A percentile compares a stretch with the other conserved stretches of the same genome.
Conservation (phyloP, 306 rosid genomes). For the Abrus precatorius region DNA sequence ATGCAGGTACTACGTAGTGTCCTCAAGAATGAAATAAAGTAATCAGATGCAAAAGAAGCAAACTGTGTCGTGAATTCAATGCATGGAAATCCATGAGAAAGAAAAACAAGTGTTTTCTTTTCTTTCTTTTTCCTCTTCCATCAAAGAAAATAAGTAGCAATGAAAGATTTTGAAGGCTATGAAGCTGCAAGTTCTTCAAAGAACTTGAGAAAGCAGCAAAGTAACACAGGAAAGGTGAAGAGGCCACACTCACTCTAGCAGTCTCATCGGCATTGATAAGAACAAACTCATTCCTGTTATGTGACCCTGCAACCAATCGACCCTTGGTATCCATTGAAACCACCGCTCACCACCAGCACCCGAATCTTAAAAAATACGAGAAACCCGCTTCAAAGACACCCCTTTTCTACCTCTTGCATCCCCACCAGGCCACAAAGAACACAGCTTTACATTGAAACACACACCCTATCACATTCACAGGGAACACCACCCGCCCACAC, state of each 20-base stretch:
- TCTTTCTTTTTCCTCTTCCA: not conserved
- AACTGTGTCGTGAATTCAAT: not conserved
- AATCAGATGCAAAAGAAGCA: not conserved
- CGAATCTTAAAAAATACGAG: slow-evolving; percentile 47
- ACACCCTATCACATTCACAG: slow-evolving; percentile 39
- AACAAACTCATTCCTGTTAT: slow-evolving; percentile 82
- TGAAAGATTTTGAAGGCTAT: slow-evolving; percentile 28
- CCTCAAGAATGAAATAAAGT: slow-evolving; percentile 18
- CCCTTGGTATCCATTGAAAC: slow-evolving; percentile 72
- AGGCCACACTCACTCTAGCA: slow-evolving; percentile 67
- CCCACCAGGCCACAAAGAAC: slow-evolving; percentile 42
- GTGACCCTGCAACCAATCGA: slow-evolving; percentile 78
- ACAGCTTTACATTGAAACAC: slow-evolving; percentile 29
- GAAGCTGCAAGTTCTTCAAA: slow-evolving; percentile 30
- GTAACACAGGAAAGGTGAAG: not conserved
- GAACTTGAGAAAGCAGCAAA: not conserved
- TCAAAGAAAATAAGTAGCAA: slow-evolving; percentile 20
- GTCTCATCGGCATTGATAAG: slow-evolving; percentile 85
- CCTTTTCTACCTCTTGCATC: slow-evolving; percentile 33
- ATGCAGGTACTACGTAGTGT: not conserved
- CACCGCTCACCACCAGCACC: slow-evolving; percentile 32
- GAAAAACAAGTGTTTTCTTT: not conserved
- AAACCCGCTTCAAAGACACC: too few species aligned
- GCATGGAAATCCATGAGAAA: slow-evolving; percentile 33
- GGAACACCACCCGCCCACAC: slow-evolving; percentile 52